A percentile compares a stretch with the other conserved stretches of the same genome.
phyloP scores from a whole-genome alignment of 805 yeast species.

The Nakazawaea wickerhamii region DNA sequence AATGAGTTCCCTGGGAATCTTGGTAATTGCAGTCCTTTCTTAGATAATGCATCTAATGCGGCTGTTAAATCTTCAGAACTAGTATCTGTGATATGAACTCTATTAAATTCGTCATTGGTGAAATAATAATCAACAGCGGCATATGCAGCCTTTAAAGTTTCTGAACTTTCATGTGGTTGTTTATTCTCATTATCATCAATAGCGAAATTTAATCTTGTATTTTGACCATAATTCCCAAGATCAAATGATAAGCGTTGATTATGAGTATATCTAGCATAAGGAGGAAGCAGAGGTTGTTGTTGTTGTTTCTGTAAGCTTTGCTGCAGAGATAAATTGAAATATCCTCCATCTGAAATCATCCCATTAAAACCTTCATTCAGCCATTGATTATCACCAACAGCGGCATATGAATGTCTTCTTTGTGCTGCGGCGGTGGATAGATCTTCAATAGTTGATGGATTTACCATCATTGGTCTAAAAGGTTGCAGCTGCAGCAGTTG shows the following conservation, averaged over 20 bases:
- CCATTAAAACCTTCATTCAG: conserved; percentile 8
- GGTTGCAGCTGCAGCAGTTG: neutral
- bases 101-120: conserved; percentile 9
- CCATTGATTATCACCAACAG: conserved; percentile 15
- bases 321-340: conserved; percentile 3
- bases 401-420: conserved; percentile 17
- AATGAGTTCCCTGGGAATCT: conserved; percentile 27
- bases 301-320: neutral
- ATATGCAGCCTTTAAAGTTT: conserved; percentile 3
- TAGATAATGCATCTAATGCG: conserved; percentile 18
- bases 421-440: neutral
- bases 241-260: conserved; percentile 9
- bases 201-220: neutral
- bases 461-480: neutral
- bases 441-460: neutral
- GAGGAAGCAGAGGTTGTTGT: neutral
- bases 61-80: conserved; percentile 11
- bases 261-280: conserved; percentile 3
- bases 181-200: neutral
- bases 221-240: conserved; percentile 8
- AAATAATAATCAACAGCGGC: conserved; percentile 15
- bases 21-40: conserved; percentile 33
- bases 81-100: conserved; percentile 16
- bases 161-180: conserved; percentile 6
- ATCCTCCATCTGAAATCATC: neutral